phyloP scores from a whole-genome alignment of 1,139 yeast genomes.

The Pichia sp. region DNA sequence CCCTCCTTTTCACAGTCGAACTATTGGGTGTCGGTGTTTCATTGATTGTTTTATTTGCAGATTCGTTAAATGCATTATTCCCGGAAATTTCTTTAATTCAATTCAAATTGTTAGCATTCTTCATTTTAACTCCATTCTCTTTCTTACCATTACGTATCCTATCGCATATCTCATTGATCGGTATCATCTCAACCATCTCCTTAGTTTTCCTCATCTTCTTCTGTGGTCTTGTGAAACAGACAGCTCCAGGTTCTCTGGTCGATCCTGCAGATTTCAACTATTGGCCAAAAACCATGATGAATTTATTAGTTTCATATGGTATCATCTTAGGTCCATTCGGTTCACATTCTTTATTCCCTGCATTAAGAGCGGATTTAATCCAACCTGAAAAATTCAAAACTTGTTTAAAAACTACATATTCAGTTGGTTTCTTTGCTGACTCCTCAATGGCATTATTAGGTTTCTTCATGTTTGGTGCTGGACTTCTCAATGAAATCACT shows the following conservation, averaged over 20 bases:
- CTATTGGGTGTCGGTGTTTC: constrained; percentile 58
- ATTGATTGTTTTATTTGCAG: constrained; percentile 53
- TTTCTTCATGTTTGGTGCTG: constrained; percentile 55
- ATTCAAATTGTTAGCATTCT: constrained; percentile 43
- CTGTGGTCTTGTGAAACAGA: constrained; percentile 43
- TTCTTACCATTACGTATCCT: constrained; percentile 49
- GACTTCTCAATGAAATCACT: constrained; percentile 54
- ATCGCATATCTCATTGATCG: constrained; percentile 48
- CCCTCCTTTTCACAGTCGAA: constrained; percentile 66
- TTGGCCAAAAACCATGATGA: constrained; percentile 43
- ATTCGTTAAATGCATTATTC: constrained; percentile 45
- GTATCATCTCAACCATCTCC: constrained; percentile 46
- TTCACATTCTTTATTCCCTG: constrained; percentile 62
- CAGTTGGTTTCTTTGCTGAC: constrained; percentile 51
- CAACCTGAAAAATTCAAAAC: constrained; percentile 41
- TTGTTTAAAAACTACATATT: constrained; percentile 36
- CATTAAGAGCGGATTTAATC: constrained; percentile 56
- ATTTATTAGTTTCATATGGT: constrained; percentile 50
- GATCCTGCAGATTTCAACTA: constrained; percentile 41
- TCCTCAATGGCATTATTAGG: constrained; percentile 55
- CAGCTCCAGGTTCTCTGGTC: constrained; percentile 49
- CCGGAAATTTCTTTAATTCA: constrained; percentile 35
- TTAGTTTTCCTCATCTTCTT: constrained; percentile 39
- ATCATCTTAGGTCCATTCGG: constrained; percentile 63
- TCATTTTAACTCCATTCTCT: constrained; percentile 41